Base-by-base conservation (phyloP, 352 stramenopile genomes). In the Bremia lactucae region DNA sequence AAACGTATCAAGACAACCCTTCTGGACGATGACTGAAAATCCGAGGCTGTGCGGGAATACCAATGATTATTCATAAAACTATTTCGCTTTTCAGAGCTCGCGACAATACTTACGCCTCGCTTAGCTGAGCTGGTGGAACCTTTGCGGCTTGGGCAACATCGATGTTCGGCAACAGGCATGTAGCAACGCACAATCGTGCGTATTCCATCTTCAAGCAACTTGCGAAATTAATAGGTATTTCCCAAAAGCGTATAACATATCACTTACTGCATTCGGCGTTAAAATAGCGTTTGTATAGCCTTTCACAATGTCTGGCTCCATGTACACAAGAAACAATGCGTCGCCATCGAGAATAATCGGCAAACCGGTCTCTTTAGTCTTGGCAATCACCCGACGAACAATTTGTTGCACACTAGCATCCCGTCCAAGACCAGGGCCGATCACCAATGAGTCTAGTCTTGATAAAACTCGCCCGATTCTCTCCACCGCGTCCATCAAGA, bases 311-410 rank as follows among this genome's bases (percentile, higher is more conserved):
- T 75, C 59, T 0, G 71, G 68, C 18, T 90, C 54, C 18, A 92
- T 35, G 38, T 83, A 91, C 26, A 96, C 53, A 24, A 97, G 56
- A 48, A 72, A 98, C 4, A 98, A 71, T 28, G 72, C 93, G 59
- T 98, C 96, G 0, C 94, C 96, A 57, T 99, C 96, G 14, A 99
- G 52, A 4, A 99, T 73, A 2, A 98, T 22, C 9, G 87, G 80
- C 24, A 98, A 42, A 1, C 82, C 43, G 2, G 54, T 43, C 21
- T 81, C 57, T 16, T 59, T 75, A 6, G 93, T 92, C 18, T 50
- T 59, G 4, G 31, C 21, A 31, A 93, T 69, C 20, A 98, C 61
- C 26, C 87, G 59, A 22, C 65, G 54, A 10, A 68, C 64, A 18
- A 87, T 68, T n/a, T 80, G 49, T 34, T 96, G 74, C 4, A 98